These are phyloP conservation scores for Strobilomyces echinocephalus DNA, from an alignment of 768 basidiomycete genomes.

Conservation along the genomic window DNA sequence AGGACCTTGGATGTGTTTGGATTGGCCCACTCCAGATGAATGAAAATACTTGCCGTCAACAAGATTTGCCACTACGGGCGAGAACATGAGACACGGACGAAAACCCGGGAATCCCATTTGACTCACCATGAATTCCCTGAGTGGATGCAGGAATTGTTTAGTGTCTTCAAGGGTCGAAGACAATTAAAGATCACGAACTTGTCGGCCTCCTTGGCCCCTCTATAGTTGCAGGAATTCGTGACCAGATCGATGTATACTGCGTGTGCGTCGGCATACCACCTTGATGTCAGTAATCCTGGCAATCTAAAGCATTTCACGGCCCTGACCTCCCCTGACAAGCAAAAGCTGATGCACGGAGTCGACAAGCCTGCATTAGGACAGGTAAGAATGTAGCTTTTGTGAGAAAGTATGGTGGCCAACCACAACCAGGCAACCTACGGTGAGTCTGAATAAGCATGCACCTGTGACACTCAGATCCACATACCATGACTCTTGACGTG, in stretches of 20 bases:
- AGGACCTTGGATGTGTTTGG: constrained; percentile 1
- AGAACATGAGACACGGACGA: neutral
- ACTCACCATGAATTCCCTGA: constrained; percentile 17
- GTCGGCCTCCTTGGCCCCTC: no score
- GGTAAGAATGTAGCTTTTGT: neutral
- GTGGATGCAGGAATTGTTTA: neutral
- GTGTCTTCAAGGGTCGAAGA: neutral
- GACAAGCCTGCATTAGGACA: constrained; percentile 5
- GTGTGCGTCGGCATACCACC: neutral
- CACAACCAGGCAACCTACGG: constrained; percentile 18
- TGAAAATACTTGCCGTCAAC: constrained; percentile 10
- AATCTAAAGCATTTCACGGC: no score
- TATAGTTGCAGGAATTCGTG: no score
- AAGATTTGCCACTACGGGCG: constrained; percentile 17
- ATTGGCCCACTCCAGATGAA: neutral
- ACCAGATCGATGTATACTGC: constrained; percentile 14
- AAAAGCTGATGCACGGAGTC: constrained; percentile 17
- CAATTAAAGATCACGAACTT: constrained; percentile 4
- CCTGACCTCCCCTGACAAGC: constrained; percentile 16
- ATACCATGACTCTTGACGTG: constrained; percentile 10
- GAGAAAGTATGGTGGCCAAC: neutral
- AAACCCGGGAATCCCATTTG: neutral
- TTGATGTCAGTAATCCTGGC: no score
- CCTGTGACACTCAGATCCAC: neutral
- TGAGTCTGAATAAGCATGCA: neutral